phyloP scores from a whole-genome alignment of 306 rosid species.

The Clitoria ternatea region DNA sequence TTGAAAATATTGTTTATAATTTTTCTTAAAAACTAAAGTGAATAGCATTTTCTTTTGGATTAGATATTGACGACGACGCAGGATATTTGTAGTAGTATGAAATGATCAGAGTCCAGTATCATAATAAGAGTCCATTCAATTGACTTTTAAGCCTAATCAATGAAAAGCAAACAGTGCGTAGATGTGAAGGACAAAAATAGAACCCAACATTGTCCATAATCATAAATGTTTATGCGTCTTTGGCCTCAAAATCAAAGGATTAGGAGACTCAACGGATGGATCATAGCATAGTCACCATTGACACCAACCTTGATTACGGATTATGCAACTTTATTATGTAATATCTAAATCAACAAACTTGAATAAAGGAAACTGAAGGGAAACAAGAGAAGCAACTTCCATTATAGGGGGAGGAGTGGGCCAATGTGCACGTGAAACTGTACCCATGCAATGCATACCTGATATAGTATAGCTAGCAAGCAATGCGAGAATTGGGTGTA shows the following conservation, averaged over 20 bases:
- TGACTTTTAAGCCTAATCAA: background rate
- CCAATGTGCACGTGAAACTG: conserved; percentile 10
- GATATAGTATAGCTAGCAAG: background rate
- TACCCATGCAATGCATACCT: background rate
- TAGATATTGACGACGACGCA: too few species aligned
- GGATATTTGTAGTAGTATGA: too few species aligned
- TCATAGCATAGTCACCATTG: background rate
- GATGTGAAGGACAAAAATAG: background rate
- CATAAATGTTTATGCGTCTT: background rate
- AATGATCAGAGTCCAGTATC: too few species aligned
- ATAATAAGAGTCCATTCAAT: background rate
- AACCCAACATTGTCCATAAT: background rate
- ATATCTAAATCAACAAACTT: background rate
- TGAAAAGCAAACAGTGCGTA: background rate
- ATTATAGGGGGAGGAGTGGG: background rate
- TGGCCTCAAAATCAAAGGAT: background rate
- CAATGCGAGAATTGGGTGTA: background rate
- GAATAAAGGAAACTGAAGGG: background rate
- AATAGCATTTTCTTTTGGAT: too few species aligned
- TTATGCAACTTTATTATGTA: background rate
- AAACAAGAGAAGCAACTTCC: background rate
- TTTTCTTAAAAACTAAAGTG: too few species aligned
- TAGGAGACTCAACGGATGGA: background rate
- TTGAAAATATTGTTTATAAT: too few species aligned
- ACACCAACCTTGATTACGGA: background rate